Conservation (phyloP, 2,329 filamentous ascomycete species). For the Nemania sp. region DNA sequence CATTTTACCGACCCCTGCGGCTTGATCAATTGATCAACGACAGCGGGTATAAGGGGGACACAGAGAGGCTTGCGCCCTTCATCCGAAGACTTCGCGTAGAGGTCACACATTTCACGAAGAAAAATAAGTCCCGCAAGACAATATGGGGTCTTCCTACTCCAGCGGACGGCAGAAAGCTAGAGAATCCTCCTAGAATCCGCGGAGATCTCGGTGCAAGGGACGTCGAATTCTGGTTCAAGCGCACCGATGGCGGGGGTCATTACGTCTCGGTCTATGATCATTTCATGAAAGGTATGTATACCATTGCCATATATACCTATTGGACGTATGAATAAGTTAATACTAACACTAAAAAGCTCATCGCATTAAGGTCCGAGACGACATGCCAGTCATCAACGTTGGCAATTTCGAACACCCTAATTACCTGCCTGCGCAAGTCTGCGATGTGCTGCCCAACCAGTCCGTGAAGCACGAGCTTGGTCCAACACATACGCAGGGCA, state of each 20-base stretch:
- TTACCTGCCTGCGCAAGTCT: constrained; percentile 63
- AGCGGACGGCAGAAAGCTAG: neutral
- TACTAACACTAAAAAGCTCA: constrained; percentile 7
- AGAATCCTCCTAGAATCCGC: neutral
- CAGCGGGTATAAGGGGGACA: neutral
- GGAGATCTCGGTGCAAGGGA: constrained; percentile 44
- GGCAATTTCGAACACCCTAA: constrained; percentile 55
- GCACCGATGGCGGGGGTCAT: neutral
- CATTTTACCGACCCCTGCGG: constrained; percentile 37
- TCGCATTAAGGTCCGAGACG: neutral
- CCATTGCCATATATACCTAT: neutral
- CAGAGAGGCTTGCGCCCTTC: neutral
- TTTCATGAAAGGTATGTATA: constrained; percentile 18
- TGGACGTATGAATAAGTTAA: neutral
- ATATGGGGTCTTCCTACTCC: constrained; percentile 2
- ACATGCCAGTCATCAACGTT: constrained; percentile 60
- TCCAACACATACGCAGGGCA: constrained; percentile 55
- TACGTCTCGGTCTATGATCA: constrained; percentile 22
- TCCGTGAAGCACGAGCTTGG: constrained; percentile 53
- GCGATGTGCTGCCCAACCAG: constrained; percentile 59
- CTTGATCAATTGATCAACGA: neutral
- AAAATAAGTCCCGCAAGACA: constrained; percentile 10
- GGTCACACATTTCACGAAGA: neutral
- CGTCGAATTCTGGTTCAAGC: constrained; percentile 56
- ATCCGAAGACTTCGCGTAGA: constrained; percentile 6